A percentile compares a stretch with the other conserved stretches of the same genome.
phyloP scores from a whole-genome alignment of 2,329 filamentous ascomycete genomes.

The Phialophora verrucosa region DNA sequence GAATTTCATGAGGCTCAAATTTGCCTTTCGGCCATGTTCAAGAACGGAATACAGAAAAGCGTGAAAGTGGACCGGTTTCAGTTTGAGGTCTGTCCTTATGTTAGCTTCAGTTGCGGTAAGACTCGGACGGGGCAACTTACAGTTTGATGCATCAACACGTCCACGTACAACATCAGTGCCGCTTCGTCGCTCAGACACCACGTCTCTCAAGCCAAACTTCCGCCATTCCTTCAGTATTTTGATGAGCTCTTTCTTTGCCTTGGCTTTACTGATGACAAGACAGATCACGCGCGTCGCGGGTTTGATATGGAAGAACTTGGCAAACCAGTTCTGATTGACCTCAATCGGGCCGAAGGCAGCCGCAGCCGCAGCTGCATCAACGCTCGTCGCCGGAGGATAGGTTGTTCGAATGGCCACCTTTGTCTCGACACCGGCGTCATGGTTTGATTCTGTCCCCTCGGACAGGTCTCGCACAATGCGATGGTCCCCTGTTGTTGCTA shows the following conservation, averaged over 20 bases:
- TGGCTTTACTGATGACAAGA: conserved; percentile 72
- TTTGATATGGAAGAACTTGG: conserved; percentile 86
- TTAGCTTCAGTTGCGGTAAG: conserved; percentile 35
- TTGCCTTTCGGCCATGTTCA: conserved; percentile 77
- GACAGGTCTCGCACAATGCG: conserved; percentile 32
- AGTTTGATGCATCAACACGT: conserved; percentile 75
- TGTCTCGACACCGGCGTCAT: not conserved
- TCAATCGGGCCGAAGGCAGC: conserved; percentile 58
- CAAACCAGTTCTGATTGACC: conserved; percentile 82
- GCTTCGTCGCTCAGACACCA: conserved; percentile 77
- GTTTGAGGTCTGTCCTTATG: conserved; percentile 66
- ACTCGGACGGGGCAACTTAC: conserved; percentile 60
- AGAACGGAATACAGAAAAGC: conserved; percentile 87
- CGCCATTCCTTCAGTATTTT: conserved; percentile 79
- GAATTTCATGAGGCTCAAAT: conserved; percentile 80
- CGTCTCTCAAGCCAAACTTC: conserved; percentile 77
- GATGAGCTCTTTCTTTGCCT: conserved; percentile 77
- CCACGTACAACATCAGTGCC: conserved; percentile 74
- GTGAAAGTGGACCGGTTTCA: conserved; percentile 88
- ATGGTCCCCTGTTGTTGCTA: conserved; percentile 47
- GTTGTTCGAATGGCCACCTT: conserved; percentile 16
- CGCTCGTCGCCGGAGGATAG: conserved; percentile 33
- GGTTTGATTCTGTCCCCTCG: conserved; percentile 25
- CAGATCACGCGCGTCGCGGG: conserved; percentile 78
- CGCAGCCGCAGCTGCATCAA: conserved; percentile 33